Percentiles rank a stretch among this genome's conserved stretches.
phyloP scores from a whole-genome alignment of 1,139 yeast genomes.

The Chernovozyma aurita region DNA sequence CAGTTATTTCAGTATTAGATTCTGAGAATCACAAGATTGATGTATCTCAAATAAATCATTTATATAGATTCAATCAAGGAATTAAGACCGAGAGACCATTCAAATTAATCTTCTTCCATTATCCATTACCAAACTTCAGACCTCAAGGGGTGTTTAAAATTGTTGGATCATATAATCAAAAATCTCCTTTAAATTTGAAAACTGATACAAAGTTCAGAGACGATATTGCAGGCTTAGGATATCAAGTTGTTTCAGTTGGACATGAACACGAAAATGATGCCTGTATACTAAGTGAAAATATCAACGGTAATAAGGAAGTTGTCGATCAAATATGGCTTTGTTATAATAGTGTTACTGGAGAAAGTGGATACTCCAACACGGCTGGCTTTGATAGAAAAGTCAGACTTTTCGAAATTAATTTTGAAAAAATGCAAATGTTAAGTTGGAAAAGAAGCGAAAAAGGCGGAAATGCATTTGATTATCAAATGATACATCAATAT shows the following conservation, averaged over 20 bases:
- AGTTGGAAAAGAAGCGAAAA: constrained; percentile 38
- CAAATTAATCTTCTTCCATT: constrained; percentile 45
- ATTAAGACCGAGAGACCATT: constrained; percentile 12
- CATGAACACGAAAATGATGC: constrained; percentile 57
- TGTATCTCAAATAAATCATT: constrained; percentile 27
- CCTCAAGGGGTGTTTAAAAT: constrained; percentile 46
- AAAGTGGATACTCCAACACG: constrained; percentile 28
- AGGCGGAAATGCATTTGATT: constrained; percentile 27
- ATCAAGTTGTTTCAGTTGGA: constrained; percentile 47
- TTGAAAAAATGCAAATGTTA: constrained; percentile 20
- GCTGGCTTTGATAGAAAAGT: constrained; percentile 26
- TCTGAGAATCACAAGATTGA: constrained; percentile 25
- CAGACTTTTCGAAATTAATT: constrained; percentile 34
- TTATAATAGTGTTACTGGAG: constrained; percentile 37
- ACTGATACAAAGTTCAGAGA: constrained; percentile 31
- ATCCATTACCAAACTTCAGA: constrained; percentile 49
- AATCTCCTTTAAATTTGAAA: constrained; percentile 31
- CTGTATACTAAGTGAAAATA: constrained; percentile 29
- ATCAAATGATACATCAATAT: constrained; percentile 25
- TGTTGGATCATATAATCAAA: constrained; percentile 47
- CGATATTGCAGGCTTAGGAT: constrained; percentile 35
- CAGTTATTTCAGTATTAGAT: constrained; percentile 31
- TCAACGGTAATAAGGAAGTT: constrained; percentile 10
- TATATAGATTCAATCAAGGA: constrained; percentile 19
- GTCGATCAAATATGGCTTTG: constrained; percentile 32